These are phyloP conservation scores for Dothidotthia symphoricarpi DNA, from an alignment of 2,329 filamentous ascomycete genomes.

Conservation along the genomic window DNA sequence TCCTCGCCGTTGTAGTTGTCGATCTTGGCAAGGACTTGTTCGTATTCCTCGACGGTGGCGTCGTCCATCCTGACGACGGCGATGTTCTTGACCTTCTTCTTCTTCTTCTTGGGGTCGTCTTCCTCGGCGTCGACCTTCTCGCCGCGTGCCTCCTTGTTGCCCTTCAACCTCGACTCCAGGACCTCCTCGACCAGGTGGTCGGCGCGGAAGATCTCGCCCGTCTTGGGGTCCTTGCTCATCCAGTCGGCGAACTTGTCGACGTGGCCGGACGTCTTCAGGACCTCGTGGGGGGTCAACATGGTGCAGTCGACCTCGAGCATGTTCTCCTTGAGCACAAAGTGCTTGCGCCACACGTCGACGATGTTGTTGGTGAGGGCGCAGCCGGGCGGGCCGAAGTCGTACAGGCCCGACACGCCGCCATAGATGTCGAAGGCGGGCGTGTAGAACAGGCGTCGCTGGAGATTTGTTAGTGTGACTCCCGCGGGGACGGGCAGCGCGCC, in stretches of 20 bases:
- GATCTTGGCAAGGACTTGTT: slow-evolving; percentile 85
- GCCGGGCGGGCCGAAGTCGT: slow-evolving; percentile 89
- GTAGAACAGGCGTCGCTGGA: slow-evolving; percentile 64
- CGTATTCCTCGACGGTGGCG: slow-evolving; percentile 81
- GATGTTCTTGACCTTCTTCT: slow-evolving; percentile 66
- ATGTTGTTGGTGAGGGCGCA: slow-evolving; percentile 85
- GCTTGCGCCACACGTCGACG: slow-evolving; percentile 85
- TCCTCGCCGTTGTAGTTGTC: slow-evolving; percentile 91
- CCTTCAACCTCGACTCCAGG: slow-evolving; percentile 80
- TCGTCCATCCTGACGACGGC: slow-evolving; percentile 79
- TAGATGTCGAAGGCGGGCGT: slow-evolving; percentile 96
- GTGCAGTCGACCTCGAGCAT: slow-evolving; percentile 96
- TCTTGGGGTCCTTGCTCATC: slow-evolving; percentile 99
- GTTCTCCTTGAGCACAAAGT: slow-evolving; percentile 89
- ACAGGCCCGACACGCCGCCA: slow-evolving; percentile 81
- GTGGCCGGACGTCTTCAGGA: slow-evolving; percentile 90
- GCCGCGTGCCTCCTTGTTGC: slow-evolving; percentile 88
- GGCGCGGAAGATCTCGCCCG: slow-evolving; percentile 90
- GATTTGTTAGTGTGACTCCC: slow-evolving; percentile 27
- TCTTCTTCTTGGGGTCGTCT: slow-evolving; percentile 81
- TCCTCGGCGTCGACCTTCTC: slow-evolving; percentile 72
- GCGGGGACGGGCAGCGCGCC: no score
- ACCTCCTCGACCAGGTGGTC: slow-evolving; percentile 97
- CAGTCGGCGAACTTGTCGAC: slow-evolving; percentile 98
- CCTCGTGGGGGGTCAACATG: slow-evolving; percentile 86